Evolutionary conservation across 208 protist genomes (phyloP).

Genomic region (Leptomonas seymouri): DNA sequence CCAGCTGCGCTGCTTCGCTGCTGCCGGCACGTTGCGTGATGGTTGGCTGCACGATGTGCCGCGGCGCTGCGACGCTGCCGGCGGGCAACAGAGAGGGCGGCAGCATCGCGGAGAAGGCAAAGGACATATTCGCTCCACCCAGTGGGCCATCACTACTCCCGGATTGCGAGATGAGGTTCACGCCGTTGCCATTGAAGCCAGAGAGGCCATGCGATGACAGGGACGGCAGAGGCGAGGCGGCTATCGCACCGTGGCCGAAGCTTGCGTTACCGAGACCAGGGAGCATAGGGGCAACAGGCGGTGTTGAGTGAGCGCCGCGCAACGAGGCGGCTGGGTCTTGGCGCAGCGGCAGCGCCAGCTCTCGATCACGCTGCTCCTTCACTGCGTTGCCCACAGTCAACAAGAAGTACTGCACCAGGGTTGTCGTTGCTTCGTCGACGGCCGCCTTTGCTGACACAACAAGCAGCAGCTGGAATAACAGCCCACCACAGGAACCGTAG

Average conservation of each 20-base stretch:
- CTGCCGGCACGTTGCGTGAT: background rate
- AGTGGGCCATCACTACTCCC: background rate
- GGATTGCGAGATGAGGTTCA: background rate
- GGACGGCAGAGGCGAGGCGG: background rate
- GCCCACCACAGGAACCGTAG: conserved; percentile 78
- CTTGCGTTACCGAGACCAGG: conserved; percentile 7
- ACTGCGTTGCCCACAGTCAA: conserved; percentile 52
- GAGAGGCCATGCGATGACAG: background rate
- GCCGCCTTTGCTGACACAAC: conserved; percentile 47
- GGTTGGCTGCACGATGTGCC: conserved; percentile 5
- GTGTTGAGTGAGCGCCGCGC: background rate
- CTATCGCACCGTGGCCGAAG: background rate
- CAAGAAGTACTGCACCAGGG: conserved; percentile 72
- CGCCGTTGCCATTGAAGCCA: background rate
- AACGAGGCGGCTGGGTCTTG: background rate
- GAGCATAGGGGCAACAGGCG: background rate
- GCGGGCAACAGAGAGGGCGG: background rate
- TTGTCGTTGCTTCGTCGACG: conserved; percentile 50
- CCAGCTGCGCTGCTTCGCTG: background rate
- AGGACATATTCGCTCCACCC: conserved; percentile 7
- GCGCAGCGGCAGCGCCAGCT: conserved; percentile 12
- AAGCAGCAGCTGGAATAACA: conserved; percentile 86
- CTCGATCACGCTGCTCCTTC: conserved; percentile 39
- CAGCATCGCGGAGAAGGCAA: conserved; percentile 3
- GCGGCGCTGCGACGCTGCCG: background rate